Conservation (phyloP, 1,139 yeast species). For the Scheffersomyces illinoinensis region DNA sequence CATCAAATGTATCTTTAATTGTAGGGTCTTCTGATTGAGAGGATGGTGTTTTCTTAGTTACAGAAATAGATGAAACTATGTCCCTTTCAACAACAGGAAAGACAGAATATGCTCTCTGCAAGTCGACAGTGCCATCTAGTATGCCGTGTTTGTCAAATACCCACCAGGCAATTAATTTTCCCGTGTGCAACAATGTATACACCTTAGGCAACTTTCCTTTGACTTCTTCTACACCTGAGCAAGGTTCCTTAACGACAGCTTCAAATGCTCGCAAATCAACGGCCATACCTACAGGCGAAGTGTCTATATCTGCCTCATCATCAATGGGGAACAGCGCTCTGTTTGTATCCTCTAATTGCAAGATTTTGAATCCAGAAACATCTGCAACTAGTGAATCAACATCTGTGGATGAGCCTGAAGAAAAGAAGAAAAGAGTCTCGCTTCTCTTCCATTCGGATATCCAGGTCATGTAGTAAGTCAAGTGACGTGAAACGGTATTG, state of each 20-base stretch:
- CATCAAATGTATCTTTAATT: background rate
- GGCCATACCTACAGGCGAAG: conserved; percentile 69
- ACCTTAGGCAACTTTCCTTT: conserved; percentile 60
- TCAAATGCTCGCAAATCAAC: conserved; percentile 54
- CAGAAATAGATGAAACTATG: background rate
- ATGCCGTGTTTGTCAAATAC: conserved; percentile 54
- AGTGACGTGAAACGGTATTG: background rate
- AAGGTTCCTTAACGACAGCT: conserved; percentile 48
- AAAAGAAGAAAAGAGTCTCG: background rate
- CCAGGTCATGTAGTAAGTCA: background rate
- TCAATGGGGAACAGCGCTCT: conserved; percentile 73
- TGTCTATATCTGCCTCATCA: conserved; percentile 63
- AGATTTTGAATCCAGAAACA: conserved; percentile 11
- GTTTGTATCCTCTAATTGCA: conserved; percentile 63
- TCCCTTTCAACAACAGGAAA: background rate
- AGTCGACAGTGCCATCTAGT: conserved; percentile 25
- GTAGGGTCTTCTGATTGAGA: background rate
- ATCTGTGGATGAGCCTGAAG: background rate
- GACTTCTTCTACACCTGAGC: conserved; percentile 56
- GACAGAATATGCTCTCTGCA: conserved; percentile 16
- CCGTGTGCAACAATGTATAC: conserved; percentile 63
- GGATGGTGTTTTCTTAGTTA: background rate
- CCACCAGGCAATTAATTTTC: conserved; percentile 65
- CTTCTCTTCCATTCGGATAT: background rate
- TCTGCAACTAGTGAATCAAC: background rate